A percentile compares a stretch with the other conserved stretches of the same genome.
Evolutionary conservation across 169 alveolate genomes (phyloP).

Genomic region (Amoebophrya sp.): DNA sequence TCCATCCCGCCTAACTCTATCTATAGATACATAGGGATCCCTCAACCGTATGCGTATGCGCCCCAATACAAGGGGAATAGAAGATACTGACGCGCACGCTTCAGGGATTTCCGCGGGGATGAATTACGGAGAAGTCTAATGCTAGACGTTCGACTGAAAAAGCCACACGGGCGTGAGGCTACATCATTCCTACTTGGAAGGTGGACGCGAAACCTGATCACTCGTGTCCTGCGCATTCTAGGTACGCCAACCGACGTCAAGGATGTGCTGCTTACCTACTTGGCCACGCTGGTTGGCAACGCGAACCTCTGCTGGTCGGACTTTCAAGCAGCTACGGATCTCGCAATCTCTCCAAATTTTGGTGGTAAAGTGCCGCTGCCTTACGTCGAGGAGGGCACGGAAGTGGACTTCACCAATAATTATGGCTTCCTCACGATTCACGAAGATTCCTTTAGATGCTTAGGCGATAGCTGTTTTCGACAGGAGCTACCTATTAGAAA

Average conservation of each 20-base stretch:
- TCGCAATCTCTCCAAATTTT: not conserved
- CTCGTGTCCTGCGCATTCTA: not conserved
- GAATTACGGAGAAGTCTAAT: too few species aligned
- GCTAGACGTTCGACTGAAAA: not conserved
- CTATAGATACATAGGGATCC: too few species aligned
- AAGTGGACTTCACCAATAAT: not conserved
- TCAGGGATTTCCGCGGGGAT: too few species aligned
- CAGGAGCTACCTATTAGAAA: too few species aligned
- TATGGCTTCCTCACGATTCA: too few species aligned
- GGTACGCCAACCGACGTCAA: not conserved
- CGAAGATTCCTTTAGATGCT: too few species aligned
- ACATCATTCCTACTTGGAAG: not conserved
- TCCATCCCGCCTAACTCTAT: too few species aligned
- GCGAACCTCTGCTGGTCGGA: conserved; percentile 26
- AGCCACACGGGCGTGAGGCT: not conserved
- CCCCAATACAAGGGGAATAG: too few species aligned
- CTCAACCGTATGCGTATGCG: too few species aligned
- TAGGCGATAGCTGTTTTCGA: too few species aligned
- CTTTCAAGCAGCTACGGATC: not conserved
- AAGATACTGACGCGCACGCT: too few species aligned
- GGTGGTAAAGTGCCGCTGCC: not conserved
- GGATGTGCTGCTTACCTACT: not conserved
- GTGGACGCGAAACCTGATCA: not conserved
- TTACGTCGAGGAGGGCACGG: not conserved
- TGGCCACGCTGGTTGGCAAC: not conserved